phyloP scores from a whole-genome alignment of 805 yeast species.

The Yarrowia osloensis region DNA sequence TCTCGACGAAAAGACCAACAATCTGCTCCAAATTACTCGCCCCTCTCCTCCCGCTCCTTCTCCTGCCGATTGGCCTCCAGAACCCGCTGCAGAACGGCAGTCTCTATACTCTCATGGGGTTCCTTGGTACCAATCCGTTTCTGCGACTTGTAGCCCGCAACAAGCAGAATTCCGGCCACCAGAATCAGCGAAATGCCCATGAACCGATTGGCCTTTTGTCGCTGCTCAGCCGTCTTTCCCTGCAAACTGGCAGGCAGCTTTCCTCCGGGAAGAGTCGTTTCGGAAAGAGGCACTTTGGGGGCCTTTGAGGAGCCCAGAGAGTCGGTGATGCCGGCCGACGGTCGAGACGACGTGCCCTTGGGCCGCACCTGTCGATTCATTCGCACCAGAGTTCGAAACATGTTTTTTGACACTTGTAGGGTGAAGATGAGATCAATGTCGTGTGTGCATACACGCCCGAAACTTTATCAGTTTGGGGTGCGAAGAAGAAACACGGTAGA shows the following conservation, averaged over 20 bases:
- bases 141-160: conserved; percentile 18
- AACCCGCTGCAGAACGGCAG: conserved; percentile 19
- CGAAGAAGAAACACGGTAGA: no score
- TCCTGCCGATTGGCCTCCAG: not conserved
- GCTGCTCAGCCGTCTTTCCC: conserved; percentile 13
- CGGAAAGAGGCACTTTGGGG: conserved; percentile 14
- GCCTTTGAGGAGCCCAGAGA: not conserved
- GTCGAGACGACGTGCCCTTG: not conserved
- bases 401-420: not conserved
- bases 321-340: conserved; percentile 8
- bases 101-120: conserved; percentile 11
- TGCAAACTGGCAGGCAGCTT: not conserved
- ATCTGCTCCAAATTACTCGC: not conserved
- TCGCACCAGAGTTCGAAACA: conserved; percentile 16
- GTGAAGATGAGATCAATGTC: not conserved
- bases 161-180: not conserved
- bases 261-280: conserved; percentile 19
- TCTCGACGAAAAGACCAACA: no score
- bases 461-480: not conserved
- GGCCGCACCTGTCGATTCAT: conserved; percentile 25
- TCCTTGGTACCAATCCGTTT: conserved; percentile 7
- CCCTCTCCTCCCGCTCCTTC: not conserved
- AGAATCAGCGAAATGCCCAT: conserved; percentile 23
- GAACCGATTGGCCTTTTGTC: conserved; percentile 16
- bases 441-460: not conserved